Conservation (phyloP, 2,329 filamentous ascomycete genomes). For the Orbilia quercus region DNA sequence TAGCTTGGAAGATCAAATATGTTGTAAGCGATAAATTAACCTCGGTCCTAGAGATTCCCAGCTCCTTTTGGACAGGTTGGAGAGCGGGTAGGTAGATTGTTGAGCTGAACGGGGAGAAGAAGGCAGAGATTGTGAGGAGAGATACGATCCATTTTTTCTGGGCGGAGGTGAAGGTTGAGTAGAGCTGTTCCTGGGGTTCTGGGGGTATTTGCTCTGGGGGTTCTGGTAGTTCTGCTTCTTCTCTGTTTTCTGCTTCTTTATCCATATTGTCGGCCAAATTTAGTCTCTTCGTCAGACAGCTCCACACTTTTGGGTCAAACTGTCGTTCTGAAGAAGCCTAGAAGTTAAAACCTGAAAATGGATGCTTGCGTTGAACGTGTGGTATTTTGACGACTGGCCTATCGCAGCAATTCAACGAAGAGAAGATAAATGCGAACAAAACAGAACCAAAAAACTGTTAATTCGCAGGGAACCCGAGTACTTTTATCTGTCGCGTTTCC, state of each 20-base stretch:
- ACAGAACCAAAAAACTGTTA: neutral
- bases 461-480: neutral
- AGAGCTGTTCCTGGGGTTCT: neutral
- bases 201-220: neutral
- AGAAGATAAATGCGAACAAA: neutral
- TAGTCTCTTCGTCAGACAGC: too few relatives aligned
- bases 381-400: slow-evolving; percentile 26
- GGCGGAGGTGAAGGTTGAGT: slow-evolving; percentile 24
- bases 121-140: slow-evolving; percentile 41
- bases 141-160: slow-evolving; percentile 49
- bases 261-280: slow-evolving; percentile 13
- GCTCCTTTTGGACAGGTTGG: slow-evolving; percentile 66
- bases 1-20: slow-evolving; percentile 71
- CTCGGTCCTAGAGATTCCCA: slow-evolving; percentile 64
- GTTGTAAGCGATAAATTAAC: slow-evolving; percentile 70
- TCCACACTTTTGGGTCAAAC: too few relatives aligned
- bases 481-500: slow-evolving; percentile 22
- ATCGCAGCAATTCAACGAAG: neutral
- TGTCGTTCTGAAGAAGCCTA: too few relatives aligned
- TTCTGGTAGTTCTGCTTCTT: neutral
- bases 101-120: slow-evolving; percentile 54
- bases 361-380: slow-evolving; percentile 32
- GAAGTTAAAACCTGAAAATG: neutral
- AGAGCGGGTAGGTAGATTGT: slow-evolving; percentile 70
- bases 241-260: slow-evolving; percentile 16